Evolutionary conservation across 345 rosid genomes (phyloP).

Genomic region (Moricandia arvensis): DNA sequence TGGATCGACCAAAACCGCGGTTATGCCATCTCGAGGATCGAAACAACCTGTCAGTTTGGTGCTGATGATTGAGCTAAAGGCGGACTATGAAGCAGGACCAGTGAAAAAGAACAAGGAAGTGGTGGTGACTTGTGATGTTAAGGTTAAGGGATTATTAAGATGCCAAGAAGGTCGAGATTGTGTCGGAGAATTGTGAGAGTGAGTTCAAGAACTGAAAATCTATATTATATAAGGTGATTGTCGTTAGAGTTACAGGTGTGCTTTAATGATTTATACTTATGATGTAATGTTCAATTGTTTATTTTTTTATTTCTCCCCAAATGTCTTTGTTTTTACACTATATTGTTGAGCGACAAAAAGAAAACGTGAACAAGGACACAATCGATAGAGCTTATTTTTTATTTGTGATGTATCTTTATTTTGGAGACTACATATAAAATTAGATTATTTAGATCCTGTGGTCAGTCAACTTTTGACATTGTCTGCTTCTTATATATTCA

Average conservation of each 20-base stretch:
- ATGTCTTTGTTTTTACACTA: constrained; percentile 13
- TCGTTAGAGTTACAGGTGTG: constrained; percentile 27
- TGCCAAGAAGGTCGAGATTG: constrained; percentile 37
- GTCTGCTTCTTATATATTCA: background rate
- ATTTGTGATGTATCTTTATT: background rate
- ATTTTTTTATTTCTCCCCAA: background rate
- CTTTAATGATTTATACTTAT: constrained; percentile 14
- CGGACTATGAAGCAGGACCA: constrained; percentile 27
- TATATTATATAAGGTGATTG: constrained; percentile 11
- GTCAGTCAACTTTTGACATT: background rate
- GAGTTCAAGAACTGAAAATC: constrained; percentile 36
- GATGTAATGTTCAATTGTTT: constrained; percentile 28
- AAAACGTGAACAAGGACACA: constrained; percentile 22
- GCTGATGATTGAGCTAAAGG: constrained; percentile 33
- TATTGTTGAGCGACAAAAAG: constrained; percentile 18
- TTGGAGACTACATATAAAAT: background rate
- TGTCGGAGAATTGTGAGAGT: constrained; percentile 49
- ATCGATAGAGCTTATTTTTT: too few relatives aligned
- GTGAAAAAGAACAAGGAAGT: constrained; percentile 38
- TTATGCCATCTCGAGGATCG: constrained; percentile 29
- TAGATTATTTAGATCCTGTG: background rate
- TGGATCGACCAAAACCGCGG: constrained; percentile 20
- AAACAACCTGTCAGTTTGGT: constrained; percentile 23
- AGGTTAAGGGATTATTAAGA: constrained; percentile 43
- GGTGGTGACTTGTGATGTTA: constrained; percentile 49